Conservation (phyloP, 2,329 filamentous ascomycete genomes). For the Epichloe coenophiala region DNA sequence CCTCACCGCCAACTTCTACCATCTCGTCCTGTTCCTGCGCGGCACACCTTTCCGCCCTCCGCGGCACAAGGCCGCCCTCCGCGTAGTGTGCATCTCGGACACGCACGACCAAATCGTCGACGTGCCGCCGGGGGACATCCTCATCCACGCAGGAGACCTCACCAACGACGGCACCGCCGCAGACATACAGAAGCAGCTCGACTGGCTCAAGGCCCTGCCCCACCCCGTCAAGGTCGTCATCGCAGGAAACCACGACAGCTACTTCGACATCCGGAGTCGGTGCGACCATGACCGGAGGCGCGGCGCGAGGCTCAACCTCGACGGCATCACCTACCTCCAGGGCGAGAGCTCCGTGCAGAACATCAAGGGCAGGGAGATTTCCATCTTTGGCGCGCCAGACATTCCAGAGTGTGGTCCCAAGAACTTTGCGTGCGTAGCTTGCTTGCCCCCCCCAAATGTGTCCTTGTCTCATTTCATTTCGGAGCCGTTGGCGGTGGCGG, state of each 20-base stretch:
- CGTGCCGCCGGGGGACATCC: slow-evolving; percentile 65
- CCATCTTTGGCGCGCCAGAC: slow-evolving; percentile 67
- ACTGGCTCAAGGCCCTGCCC: slow-evolving; percentile 66
- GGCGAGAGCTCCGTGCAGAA: slow-evolving; percentile 50
- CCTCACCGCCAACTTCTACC: slow-evolving; percentile 49
- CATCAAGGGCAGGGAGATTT: slow-evolving; percentile 41
- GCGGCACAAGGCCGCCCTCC: slow-evolving; percentile 42
- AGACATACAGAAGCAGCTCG: slow-evolving; percentile 68
- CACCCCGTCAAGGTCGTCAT: slow-evolving; percentile 73
- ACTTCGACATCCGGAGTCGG: slow-evolving; percentile 58
- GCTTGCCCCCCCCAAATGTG: neutral
- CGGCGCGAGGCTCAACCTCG: slow-evolving; percentile 47
- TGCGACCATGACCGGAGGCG: slow-evolving; percentile 39
- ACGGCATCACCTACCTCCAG: slow-evolving; percentile 61
- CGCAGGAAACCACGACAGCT: slow-evolving; percentile 80
- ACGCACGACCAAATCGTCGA: slow-evolving; percentile 56
- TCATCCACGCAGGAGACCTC: slow-evolving; percentile 84
- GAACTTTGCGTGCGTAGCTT: slow-evolving; percentile 43
- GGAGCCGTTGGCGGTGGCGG: no score
- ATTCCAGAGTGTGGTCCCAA: slow-evolving; percentile 62
- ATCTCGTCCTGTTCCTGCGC: slow-evolving; percentile 51
- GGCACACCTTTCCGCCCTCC: slow-evolving; percentile 49
- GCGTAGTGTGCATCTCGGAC: slow-evolving; percentile 79
- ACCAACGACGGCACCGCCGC: slow-evolving; percentile 56
- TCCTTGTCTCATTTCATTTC: neutral